Percentiles rank a stretch among this genome's conserved stretches.
Conservation (phyloP, 352 stramenopile species). For the Globisporangium parvum region DNA sequence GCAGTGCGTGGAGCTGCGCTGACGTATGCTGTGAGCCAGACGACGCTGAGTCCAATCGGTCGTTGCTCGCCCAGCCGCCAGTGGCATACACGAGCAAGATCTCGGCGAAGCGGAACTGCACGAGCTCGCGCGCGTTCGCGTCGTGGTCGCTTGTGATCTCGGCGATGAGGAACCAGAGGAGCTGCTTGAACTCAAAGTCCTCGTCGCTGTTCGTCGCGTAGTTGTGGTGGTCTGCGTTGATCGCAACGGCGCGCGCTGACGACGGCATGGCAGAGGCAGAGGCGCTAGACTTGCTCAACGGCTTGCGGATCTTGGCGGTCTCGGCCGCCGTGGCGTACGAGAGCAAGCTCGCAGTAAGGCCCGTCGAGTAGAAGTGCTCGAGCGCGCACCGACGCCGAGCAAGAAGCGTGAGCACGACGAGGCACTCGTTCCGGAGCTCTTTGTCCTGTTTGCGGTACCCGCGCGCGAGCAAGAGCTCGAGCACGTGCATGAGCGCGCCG, state of each 20-base stretch:
- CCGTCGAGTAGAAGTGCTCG: constrained; percentile 52
- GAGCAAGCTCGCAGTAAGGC: constrained; percentile 51
- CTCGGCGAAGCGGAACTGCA: constrained; percentile 68
- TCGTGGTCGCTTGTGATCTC: constrained; percentile 43
- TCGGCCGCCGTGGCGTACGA: constrained; percentile 47
- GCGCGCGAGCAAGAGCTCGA: constrained; percentile 48
- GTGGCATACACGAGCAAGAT: constrained; percentile 54
- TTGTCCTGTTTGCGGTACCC: constrained; percentile 75
- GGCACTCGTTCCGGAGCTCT: constrained; percentile 67
- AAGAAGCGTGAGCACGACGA: constrained; percentile 65
- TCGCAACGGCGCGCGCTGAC: constrained; percentile 15
- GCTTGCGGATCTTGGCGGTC: constrained; percentile 10
- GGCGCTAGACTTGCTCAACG: constrained; percentile 1
- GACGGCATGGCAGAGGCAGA: constrained; percentile 4
- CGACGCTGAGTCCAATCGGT: constrained; percentile 1
- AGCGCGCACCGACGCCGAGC: constrained; percentile 36
- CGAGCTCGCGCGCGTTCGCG: constrained; percentile 46
- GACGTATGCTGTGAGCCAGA: constrained; percentile 31
- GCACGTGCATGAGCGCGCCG: constrained; percentile 43
- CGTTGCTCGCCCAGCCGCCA: constrained; percentile 5
- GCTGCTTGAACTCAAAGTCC: constrained; percentile 82
- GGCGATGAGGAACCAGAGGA: constrained; percentile 60
- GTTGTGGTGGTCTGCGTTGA: constrained; percentile 47
- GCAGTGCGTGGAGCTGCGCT: constrained; percentile 43
- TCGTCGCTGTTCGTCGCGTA: constrained; percentile 67